phyloP scores from a whole-genome alignment of 23 red algal species.

The Gracilaria caudata region DNA sequence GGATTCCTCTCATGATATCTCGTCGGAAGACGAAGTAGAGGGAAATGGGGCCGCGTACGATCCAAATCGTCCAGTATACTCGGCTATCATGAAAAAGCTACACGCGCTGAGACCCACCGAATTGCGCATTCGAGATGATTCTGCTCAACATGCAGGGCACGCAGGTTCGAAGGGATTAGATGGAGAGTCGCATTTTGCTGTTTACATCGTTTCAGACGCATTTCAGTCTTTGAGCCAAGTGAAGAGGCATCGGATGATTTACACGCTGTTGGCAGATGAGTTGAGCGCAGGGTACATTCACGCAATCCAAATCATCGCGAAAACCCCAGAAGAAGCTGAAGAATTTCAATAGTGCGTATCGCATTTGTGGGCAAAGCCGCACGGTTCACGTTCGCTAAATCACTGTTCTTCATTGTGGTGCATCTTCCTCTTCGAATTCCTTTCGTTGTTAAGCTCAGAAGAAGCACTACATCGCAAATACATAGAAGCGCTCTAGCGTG shows the following conservation, averaged over 20 bases:
- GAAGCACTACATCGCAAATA: background rate
- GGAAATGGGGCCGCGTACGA: background rate
- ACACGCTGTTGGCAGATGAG: conserved; percentile 72
- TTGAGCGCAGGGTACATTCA: conserved; percentile 68
- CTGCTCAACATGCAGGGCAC: conserved; percentile 85
- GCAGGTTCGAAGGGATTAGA: conserved; percentile 66
- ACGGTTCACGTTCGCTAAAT: background rate
- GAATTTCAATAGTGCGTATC: background rate
- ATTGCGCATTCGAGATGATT: conserved; percentile 79
- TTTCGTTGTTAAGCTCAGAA: background rate
- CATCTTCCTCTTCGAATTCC: background rate
- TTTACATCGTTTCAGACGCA: conserved; percentile 79
- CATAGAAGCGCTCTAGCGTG: background rate
- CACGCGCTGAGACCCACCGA: conserved; percentile 52
- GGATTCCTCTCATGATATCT: conserved; percentile 5
- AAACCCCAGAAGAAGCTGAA: conserved; percentile 50
- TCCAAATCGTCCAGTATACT: conserved; percentile 59
- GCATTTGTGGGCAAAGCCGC: background rate
- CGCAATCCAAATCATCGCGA: conserved; percentile 78
- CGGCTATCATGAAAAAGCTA: conserved; percentile 76
- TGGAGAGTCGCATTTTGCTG: conserved; percentile 87
- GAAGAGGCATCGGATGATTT: conserved; percentile 90
- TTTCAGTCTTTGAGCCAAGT: conserved; percentile 85
- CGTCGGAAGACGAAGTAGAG: background rate
- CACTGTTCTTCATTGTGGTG: background rate